phyloP scores from a whole-genome alignment of 2,329 filamentous ascomycete genomes.

The Endocalyx cinctus region DNA sequence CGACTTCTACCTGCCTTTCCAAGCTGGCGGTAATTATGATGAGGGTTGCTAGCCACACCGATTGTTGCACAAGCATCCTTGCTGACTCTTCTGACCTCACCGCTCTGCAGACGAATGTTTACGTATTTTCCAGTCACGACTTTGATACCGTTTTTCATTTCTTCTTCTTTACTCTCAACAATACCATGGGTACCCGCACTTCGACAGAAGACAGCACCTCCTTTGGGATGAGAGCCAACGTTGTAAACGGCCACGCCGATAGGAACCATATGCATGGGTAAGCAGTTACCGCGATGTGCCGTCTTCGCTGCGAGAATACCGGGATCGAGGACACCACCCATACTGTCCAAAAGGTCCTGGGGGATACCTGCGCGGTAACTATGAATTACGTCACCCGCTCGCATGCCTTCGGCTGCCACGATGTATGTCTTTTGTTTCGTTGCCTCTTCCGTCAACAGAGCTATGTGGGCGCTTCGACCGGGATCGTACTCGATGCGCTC shows the following conservation, averaged over 20 bases:
- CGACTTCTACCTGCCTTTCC: conserved; percentile 93
- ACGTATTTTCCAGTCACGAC: conserved; percentile 72
- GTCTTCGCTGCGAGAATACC: conserved; percentile 95
- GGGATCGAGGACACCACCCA: conserved; percentile 90
- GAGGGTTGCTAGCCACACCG: conserved; percentile 87
- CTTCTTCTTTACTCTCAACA: conserved; percentile 84
- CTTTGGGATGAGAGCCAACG: conserved; percentile 70
- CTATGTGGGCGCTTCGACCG: conserved; percentile 87
- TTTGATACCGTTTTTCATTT: conserved; percentile 56
- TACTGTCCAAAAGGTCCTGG: conserved; percentile 76
- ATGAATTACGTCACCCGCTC: conserved; percentile 85
- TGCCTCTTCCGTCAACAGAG: conserved; percentile 70
- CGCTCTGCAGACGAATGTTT: conserved; percentile 82
- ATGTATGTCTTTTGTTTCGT: conserved; percentile 83
- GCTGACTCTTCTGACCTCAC: conserved; percentile 83
- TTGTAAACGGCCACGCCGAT: conserved; percentile 91
- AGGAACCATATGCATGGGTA: conserved; percentile 93
- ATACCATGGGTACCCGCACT: conserved; percentile 91
- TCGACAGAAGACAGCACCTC: conserved; percentile 84
- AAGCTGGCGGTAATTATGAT: conserved; percentile 84
- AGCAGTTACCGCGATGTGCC: conserved; percentile 87
- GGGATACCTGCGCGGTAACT: conserved; percentile 91
- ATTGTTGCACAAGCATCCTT: conserved; percentile 93
- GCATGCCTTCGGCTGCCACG: conserved; percentile 88
- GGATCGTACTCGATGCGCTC: conserved; percentile 97